Conservation (phyloP, 1,284 basidiomycete genomes). For the Rugiboletus extremiorientalis region DNA sequence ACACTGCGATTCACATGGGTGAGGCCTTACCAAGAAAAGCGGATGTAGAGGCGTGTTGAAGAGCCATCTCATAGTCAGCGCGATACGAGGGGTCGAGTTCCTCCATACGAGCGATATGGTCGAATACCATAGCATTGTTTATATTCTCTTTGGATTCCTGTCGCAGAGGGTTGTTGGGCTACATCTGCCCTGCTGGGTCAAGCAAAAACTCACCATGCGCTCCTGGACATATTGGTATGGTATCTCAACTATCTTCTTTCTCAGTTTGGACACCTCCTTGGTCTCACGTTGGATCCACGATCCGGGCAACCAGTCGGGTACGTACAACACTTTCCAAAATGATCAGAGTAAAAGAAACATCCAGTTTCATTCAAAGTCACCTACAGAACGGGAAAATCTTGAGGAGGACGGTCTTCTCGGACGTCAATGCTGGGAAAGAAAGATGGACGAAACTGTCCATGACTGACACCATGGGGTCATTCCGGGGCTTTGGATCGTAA, state of each 20-base stretch:
- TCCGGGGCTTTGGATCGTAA: slow-evolving; percentile 10
- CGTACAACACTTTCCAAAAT: slow-evolving; percentile 7
- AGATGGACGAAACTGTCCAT: not conserved
- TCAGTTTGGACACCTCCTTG: not conserved
- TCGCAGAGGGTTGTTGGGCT: not conserved
- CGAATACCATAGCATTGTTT: slow-evolving; percentile 13
- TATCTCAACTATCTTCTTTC: slow-evolving; percentile 5
- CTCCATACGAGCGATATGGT: slow-evolving; percentile 23
- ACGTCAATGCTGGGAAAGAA: not conserved
- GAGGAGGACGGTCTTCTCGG: not conserved
- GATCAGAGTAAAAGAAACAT: not conserved
- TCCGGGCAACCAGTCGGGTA: slow-evolving; percentile 17
- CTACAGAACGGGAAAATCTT: slow-evolving; percentile 18
- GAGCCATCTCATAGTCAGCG: too few species aligned
- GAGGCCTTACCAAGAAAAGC: too few species aligned
- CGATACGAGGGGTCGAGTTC: not conserved
- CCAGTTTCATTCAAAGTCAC: not conserved
- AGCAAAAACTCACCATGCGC: slow-evolving; percentile 8
- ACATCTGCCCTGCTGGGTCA: too few species aligned
- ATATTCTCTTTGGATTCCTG: not conserved
- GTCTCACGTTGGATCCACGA: not conserved
- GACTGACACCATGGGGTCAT: slow-evolving; percentile 15
- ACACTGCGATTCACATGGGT: too few species aligned
- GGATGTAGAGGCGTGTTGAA: too few species aligned
- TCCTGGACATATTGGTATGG: slow-evolving; percentile 16